Conservation (phyloP, 2,329 filamentous ascomycete species). For the Epichloe bromicola region DNA sequence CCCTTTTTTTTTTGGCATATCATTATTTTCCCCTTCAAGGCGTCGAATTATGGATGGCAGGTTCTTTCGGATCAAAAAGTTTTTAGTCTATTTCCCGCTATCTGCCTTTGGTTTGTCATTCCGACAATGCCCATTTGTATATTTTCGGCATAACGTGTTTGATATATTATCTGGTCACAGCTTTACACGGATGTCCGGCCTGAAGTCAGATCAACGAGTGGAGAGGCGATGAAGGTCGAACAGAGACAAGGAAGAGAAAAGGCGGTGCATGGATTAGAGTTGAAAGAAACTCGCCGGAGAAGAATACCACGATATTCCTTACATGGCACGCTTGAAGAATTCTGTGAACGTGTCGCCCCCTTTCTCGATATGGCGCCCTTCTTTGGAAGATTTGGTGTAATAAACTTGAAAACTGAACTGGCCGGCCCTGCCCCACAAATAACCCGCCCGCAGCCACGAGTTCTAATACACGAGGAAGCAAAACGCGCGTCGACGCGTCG, state of each 20-base stretch:
- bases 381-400: too few species aligned
- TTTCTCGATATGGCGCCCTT: too few species aligned
- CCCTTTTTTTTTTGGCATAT: background rate
- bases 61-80: conserved; percentile 1
- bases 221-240: background rate
- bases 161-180: background rate
- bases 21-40: background rate
- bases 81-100: background rate
- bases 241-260: background rate
- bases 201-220: background rate
- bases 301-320: background rate
- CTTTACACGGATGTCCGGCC: background rate
- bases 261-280: background rate
- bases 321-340: background rate
- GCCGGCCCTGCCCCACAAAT: background rate
- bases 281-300: background rate
- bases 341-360: too few species aligned
- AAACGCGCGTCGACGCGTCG: conserved; percentile 1
- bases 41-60: background rate
- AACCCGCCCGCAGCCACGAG: background rate
- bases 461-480: background rate
- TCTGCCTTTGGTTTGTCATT: background rate
- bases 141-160: conserved; percentile 1
- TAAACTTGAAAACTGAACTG: too few species aligned
- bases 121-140: background rate